phyloP scores from a whole-genome alignment of 1,284 basidiomycete genomes.

The Puccinia polysora region DNA sequence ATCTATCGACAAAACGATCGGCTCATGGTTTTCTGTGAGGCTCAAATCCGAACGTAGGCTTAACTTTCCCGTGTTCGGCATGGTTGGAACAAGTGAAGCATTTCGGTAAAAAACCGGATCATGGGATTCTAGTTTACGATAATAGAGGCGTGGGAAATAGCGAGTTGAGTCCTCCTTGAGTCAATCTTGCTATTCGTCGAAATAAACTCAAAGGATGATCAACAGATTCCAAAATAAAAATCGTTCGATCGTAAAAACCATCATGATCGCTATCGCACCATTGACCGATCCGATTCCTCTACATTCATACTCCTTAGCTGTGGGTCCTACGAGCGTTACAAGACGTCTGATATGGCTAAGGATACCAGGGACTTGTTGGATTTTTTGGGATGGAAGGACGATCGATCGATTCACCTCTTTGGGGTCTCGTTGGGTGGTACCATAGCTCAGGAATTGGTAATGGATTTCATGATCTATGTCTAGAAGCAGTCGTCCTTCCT shows the following conservation, averaged over 20 bases:
- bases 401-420: conserved; percentile 65
- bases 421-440: conserved; percentile 78
- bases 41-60: too few relatives aligned
- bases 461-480: too few relatives aligned
- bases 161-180: neutral
- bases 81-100: neutral
- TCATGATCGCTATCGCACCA: neutral
- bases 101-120: neutral
- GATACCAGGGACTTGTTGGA: conserved; percentile 68
- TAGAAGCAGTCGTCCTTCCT: too few relatives aligned
- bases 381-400: conserved; percentile 63
- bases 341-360: conserved; percentile 71
- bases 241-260: too few relatives aligned
- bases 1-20: too few relatives aligned
- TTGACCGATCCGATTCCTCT: too few relatives aligned
- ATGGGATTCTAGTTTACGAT: neutral
- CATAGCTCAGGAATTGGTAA: conserved; percentile 59
- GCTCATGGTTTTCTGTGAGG: too few relatives aligned
- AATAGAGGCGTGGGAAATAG: neutral
- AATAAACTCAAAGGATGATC: too few relatives aligned
- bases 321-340: too few relatives aligned
- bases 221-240: too few relatives aligned
- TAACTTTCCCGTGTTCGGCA: neutral
- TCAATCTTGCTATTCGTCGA: neutral
- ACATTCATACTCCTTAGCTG: too few relatives aligned